A percentile compares a stretch with the other conserved stretches of the same genome.
Conservation (phyloP, 495 filamentous ascomycete genomes). For the Hypoxylon cercidicola region DNA sequence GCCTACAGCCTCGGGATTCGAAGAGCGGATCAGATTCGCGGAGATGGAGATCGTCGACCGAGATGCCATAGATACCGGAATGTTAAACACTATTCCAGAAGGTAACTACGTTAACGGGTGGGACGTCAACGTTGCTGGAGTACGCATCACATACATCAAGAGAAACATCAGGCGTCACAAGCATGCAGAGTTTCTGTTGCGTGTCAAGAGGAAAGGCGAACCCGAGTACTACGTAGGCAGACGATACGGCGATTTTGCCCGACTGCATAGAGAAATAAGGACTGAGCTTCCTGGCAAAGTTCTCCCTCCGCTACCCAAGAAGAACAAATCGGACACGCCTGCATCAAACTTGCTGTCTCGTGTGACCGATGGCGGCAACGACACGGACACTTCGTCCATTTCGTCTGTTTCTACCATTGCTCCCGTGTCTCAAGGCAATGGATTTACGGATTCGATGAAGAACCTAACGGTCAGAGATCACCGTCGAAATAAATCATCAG, state of each 20-base stretch:
- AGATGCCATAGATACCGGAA: constrained; percentile 87
- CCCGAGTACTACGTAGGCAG: constrained; percentile 80
- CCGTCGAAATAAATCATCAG: constrained; percentile 45
- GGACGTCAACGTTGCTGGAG: constrained; percentile 96
- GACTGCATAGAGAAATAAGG: constrained; percentile 79
- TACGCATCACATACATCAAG: constrained; percentile 81
- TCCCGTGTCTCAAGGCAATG: constrained; percentile 31
- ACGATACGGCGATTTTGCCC: constrained; percentile 87
- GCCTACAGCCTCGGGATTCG: constrained; percentile 94
- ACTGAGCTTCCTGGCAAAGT: constrained; percentile 92
- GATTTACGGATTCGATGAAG: constrained; percentile 49
- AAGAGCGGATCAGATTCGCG: constrained; percentile 94
- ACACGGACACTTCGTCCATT: constrained; percentile 77
- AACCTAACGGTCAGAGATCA: constrained; percentile 55
- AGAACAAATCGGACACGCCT: constrained; percentile 81
- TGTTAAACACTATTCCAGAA: constrained; percentile 86
- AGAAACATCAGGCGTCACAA: constrained; percentile 89
- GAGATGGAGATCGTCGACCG: constrained; percentile 97
- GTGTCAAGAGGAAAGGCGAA: constrained; percentile 77
- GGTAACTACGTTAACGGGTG: constrained; percentile 92
- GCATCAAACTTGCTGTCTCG: constrained; percentile 62
- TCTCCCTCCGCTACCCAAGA: constrained; percentile 84
- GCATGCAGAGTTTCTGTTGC: constrained; percentile 92
- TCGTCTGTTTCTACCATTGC: constrained; percentile 76
- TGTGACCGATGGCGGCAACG: constrained; percentile 63